A percentile compares a stretch with the other conserved stretches of the same genome.
Conservation (phyloP, 2,329 filamentous ascomycete species). For the Sporothrix humicola region DNA sequence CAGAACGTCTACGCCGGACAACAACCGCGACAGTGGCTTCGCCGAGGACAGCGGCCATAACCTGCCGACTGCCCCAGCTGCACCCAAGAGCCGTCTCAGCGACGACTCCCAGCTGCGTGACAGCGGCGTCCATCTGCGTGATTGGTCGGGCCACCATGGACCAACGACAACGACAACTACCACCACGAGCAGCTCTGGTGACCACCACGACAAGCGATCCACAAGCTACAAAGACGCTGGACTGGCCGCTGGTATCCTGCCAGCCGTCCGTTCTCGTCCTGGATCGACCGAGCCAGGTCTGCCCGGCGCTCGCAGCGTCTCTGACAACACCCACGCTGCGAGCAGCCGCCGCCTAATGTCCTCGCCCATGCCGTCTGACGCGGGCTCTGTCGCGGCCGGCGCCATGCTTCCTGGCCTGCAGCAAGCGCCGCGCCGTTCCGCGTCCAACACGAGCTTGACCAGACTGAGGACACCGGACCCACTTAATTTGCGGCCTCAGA, state of each 20-base stretch:
- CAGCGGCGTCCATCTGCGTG: conserved; percentile 62
- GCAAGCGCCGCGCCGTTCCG: conserved; percentile 45
- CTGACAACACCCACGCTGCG: conserved; percentile 34
- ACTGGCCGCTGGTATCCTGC: conserved; percentile 35
- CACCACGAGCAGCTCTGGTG: neutral
- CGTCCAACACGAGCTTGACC: conserved; percentile 61
- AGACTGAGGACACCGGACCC: conserved; percentile 61
- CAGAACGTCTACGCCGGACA: conserved; percentile 43
- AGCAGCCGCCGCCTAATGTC: conserved; percentile 28
- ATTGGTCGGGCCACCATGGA: conserved; percentile 44
- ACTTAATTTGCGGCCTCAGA: conserved; percentile 65
- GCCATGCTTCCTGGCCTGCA: conserved; percentile 40
- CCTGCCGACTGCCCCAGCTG: neutral
- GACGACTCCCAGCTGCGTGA: conserved; percentile 52
- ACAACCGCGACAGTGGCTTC: conserved; percentile 59
- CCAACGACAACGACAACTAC: neutral
- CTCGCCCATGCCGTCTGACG: conserved; percentile 28
- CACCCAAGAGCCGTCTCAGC: conserved; percentile 15
- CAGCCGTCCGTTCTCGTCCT: conserved; percentile 8
- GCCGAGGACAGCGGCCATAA: conserved; percentile 46
- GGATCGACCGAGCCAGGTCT: conserved; percentile 1
- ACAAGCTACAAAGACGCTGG: conserved; percentile 41
- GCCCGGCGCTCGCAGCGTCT: conserved; percentile 29
- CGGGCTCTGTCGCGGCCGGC: neutral
- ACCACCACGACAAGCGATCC: conserved; percentile 28